Evolutionary conservation across 164 flowering plant genomes (phyloP).

Genomic region (Taxillus chinensis): DNA sequence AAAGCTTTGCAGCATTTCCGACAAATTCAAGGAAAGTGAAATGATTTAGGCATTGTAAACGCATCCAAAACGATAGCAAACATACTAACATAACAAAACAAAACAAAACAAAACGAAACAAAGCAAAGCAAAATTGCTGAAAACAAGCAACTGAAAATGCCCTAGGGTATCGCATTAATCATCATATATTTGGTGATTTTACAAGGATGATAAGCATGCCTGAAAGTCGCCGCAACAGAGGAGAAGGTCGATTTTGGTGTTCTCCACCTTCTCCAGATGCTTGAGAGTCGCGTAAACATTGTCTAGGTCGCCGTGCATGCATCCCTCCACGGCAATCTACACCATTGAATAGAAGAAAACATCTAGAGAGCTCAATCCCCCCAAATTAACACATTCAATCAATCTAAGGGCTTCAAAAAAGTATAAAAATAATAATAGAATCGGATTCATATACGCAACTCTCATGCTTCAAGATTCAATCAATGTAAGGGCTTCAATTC

Average conservation of each 20-base stretch:
- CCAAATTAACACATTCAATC: too few relatives aligned
- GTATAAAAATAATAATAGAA: not conserved
- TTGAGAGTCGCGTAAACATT: constrained; percentile 67
- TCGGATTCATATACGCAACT: not conserved
- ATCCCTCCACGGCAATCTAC: constrained; percentile 92
- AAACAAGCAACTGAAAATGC: too few relatives aligned
- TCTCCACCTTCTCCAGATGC: constrained; percentile 47
- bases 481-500: not conserved
- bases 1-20: too few relatives aligned
- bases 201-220: constrained; percentile 21
- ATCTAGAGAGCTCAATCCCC: too few relatives aligned
- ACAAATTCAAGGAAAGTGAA: too few relatives aligned
- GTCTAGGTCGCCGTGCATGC: constrained; percentile 98
- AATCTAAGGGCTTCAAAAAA: not conserved
- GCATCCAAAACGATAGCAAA: too few relatives aligned
- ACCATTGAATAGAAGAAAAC: constrained; percentile 5
- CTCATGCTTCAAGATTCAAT: not conserved
- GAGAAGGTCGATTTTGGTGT: constrained; percentile 82
- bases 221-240: constrained; percentile 95
- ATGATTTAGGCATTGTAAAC: too few relatives aligned
- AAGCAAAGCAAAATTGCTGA: too few relatives aligned
- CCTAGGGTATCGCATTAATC: too few relatives aligned
- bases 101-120: too few relatives aligned
- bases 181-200: too few relatives aligned
- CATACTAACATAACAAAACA: too few relatives aligned